phyloP scores from a whole-genome alignment of 2,329 filamentous ascomycete genomes.

The Erysiphe pulchra region DNA sequence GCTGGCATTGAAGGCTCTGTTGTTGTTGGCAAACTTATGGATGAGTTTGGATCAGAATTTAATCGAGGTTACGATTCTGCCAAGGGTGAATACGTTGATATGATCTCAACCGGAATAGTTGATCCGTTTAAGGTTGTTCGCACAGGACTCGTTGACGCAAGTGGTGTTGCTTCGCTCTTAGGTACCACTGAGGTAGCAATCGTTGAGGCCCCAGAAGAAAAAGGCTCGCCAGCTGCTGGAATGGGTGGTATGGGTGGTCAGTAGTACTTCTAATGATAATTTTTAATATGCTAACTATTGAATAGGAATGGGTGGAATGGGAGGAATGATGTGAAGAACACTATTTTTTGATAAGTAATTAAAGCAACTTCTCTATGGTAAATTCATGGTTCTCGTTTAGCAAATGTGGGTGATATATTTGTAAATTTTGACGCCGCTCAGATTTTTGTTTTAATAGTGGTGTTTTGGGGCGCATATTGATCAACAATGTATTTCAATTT shows the following conservation, averaged over 20 bases:
- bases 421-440: no score
- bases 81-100: slow-evolving; percentile 96
- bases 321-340: slow-evolving; percentile 14
- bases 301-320: slow-evolving; percentile 15
- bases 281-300: slow-evolving; percentile 3
- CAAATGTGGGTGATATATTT: no score
- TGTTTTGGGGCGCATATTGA: no score
- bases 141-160: slow-evolving; percentile 82
- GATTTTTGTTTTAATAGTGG: no score
- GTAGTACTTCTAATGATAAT: slow-evolving; percentile 2
- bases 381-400: no score
- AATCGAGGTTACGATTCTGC: slow-evolving; percentile 95
- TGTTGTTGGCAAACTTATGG: slow-evolving; percentile 90
- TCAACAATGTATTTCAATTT: no score
- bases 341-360: background rate
- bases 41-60: slow-evolving; percentile 79
- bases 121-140: slow-evolving; percentile 99
- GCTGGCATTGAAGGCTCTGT: slow-evolving; percentile 89
- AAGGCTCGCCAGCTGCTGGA: slow-evolving; percentile 35
- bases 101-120: slow-evolving; percentile 90
- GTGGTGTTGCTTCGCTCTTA: slow-evolving; percentile 84
- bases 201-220: slow-evolving; percentile 92
- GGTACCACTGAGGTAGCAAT: slow-evolving; percentile 97
- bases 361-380: no score
- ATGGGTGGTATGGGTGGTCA: slow-evolving; percentile 34